phyloP scores from a whole-genome alignment of 768 basidiomycete species.

The Xerocomellus chrysenteron region DNA sequence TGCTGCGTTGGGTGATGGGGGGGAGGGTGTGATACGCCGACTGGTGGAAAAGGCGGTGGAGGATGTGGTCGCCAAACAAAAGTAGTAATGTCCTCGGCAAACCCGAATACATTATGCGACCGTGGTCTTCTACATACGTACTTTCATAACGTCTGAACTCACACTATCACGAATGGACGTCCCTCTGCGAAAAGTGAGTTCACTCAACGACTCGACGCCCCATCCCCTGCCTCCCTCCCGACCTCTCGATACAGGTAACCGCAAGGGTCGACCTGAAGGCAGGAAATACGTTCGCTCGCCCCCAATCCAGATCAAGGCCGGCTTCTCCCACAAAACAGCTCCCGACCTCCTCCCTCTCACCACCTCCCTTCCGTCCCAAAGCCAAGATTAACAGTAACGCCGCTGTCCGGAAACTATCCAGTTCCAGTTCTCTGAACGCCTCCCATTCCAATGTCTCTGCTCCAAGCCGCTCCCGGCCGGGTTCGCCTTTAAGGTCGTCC shows the following conservation, averaged over 20 bases:
- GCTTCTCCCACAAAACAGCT: conserved; percentile 47
- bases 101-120: not conserved
- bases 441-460: conserved; percentile 32
- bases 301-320: conserved; percentile 42
- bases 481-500: conserved; percentile 39
- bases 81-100: conserved; percentile 6
- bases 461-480: conserved; percentile 42
- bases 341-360: conserved; percentile 26
- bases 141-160: not conserved
- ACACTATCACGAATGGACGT: conserved; percentile 34
- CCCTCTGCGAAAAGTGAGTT: conserved; percentile 47
- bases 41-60: conserved; percentile 61
- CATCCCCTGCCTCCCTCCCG: conserved; percentile 5
- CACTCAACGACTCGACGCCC: not conserved
- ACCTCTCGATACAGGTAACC: conserved; percentile 44
- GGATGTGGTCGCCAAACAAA: conserved; percentile 46
- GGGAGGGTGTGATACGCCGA: conserved; percentile 44
- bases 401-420: conserved; percentile 32
- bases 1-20: conserved; percentile 60
- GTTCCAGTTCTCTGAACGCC: conserved; percentile 20
- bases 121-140: conserved; percentile 2
- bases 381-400: conserved; percentile 64
- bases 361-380: conserved; percentile 43
- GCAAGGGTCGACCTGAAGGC: conserved; percentile 48
- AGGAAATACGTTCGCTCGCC: conserved; percentile 30